Base-by-base conservation (phyloP, 495 filamentous ascomycete species). In the Podospora fimiseda region DNA sequence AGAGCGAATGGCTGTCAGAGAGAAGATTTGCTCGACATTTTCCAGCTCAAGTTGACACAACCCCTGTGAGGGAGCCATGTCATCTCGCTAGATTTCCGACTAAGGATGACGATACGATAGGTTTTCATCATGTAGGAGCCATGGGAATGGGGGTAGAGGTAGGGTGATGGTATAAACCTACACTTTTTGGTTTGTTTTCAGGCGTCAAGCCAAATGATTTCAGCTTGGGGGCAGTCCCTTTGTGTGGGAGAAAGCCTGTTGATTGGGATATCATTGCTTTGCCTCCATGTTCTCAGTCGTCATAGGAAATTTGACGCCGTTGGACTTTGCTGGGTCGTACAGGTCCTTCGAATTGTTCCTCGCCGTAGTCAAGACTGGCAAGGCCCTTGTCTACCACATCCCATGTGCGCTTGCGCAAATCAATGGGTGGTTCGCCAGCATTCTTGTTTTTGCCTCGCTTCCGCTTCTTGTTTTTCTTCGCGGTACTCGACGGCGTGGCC, bases 31-130 rank as follows among this genome's bases (percentile, higher is more conserved):
- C 61, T 76, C 75, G 74, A 77, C 75, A 78, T 71, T 46, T 68
- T 70, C 68, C 67, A 62, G 60, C 59, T 63, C 55, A 57, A 55
- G 55, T 56, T 55, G 50, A 53, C 21, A 53, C 62, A 59, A 43
- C 51, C 44, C 56, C 43, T 60, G 56, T 53, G 51, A 50, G 56
- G 58, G 59, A 16, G 59, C 57, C 42, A 57, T 49, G 57, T 27
- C 52, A 56, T 51, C 43, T 49, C 55, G 50, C 52, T 59, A 51
- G 58, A 67, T 60, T 74, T 83, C 72, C 71, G 80, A 65, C 80
- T 83, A 83, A 82, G 80, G 80, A 83, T 83, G 80, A 82, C 79
- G 77, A 81, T 82, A 81, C 76, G 68, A 70, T 66, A 48, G 43
- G 69, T 68, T 80, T 75, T 82, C 80, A 80, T 82, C 80, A 80